phyloP scores from a whole-genome alignment of 345 rosid species.

The Eutrema japonicum region DNA sequence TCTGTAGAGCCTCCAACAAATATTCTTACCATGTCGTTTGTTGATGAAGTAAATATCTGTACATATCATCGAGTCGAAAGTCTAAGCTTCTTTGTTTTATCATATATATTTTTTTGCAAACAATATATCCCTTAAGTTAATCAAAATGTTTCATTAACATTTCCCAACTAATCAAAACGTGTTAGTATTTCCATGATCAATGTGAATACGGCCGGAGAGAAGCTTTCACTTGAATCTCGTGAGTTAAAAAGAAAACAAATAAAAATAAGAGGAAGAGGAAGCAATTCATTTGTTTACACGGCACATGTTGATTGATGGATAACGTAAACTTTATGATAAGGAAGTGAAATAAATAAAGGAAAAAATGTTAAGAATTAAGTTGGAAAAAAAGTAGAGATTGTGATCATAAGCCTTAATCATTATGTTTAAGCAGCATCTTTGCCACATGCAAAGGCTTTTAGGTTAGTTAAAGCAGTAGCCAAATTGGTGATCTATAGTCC shows the following conservation, averaged over 20 bases:
- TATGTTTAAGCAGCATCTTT: slow-evolving; percentile 43
- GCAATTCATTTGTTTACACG: slow-evolving; percentile 21
- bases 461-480: slow-evolving; percentile 25
- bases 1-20: too few species aligned
- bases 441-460: slow-evolving; percentile 42
- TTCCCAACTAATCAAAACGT: too few species aligned
- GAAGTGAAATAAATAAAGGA: slow-evolving; percentile 16
- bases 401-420: slow-evolving; percentile 43
- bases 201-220: background rate
- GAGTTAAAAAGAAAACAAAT: background rate
- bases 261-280: background rate
- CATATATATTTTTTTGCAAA: background rate
- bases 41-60: background rate
- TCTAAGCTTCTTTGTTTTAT: background rate
- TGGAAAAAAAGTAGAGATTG: slow-evolving; percentile 22
- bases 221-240: slow-evolving; percentile 23
- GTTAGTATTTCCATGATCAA: background rate
- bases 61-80: too few species aligned
- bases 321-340: slow-evolving; percentile 35
- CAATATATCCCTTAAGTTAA: background rate
- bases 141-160: too few species aligned
- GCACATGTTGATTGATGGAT: slow-evolving; percentile 24
- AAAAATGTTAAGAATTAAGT: background rate
- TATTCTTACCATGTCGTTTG: background rate
- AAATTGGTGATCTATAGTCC: slow-evolving; percentile 30